A percentile compares a stretch with the other conserved stretches of the same genome.
Conservation (phyloP, 2,329 filamentous ascomycete genomes). For the Fusarium miscanthi region DNA sequence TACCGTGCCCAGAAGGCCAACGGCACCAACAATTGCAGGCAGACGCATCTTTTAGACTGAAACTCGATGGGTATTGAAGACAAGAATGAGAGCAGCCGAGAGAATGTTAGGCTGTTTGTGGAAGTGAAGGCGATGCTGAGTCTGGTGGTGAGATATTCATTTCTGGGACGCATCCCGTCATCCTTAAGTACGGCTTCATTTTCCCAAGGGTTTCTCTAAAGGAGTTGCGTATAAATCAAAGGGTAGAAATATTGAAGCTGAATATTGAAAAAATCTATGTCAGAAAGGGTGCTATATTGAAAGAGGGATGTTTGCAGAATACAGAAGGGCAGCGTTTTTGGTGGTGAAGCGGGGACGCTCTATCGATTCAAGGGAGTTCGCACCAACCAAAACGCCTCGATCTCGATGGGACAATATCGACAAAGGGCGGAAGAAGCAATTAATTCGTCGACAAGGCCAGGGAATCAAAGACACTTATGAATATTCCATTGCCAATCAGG, state of each 20-base stretch:
- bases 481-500: slow-evolving; percentile 6
- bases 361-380: slow-evolving; percentile 26
- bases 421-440: slow-evolving; percentile 35
- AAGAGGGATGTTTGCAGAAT: slow-evolving; percentile 9
- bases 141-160: slow-evolving; percentile 30
- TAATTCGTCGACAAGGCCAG: slow-evolving; percentile 3
- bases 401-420: slow-evolving; percentile 14
- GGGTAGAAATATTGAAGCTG: slow-evolving; percentile 36
- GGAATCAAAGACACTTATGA: slow-evolving; percentile 17
- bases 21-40: slow-evolving; percentile 38
- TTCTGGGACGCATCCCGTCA: slow-evolving; percentile 15
- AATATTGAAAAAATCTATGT: slow-evolving; percentile 11
- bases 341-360: slow-evolving; percentile 25
- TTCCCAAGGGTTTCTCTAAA: slow-evolving; percentile 28
- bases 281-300: slow-evolving; percentile 27
- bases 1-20: slow-evolving; percentile 41
- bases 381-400: slow-evolving; percentile 14
- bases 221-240: slow-evolving; percentile 13
- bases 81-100: slow-evolving; percentile 15
- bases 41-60: slow-evolving; percentile 39
- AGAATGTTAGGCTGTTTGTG: slow-evolving; percentile 20
- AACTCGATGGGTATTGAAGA: background rate
- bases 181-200: slow-evolving; percentile 41
- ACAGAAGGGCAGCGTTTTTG: slow-evolving; percentile 16
- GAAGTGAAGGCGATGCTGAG: slow-evolving; percentile 30